Evolutionary conservation across 345 rosid species (phyloP).

Genomic region (Dimocarpus longan): DNA sequence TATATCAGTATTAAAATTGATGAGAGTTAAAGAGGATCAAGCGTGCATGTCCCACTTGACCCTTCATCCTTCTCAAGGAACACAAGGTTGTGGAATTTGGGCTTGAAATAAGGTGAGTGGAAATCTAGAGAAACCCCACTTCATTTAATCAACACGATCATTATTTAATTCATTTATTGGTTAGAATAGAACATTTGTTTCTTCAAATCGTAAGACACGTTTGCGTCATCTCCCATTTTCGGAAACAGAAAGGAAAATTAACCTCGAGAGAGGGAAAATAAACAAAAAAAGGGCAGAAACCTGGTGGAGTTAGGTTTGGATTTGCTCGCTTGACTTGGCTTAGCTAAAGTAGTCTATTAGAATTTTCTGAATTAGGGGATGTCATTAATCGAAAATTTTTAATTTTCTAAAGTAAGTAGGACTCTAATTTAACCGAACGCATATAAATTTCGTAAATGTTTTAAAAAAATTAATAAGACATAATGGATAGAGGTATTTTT

Average conservation of each 20-base stretch:
- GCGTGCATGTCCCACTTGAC: slow-evolving; percentile 48
- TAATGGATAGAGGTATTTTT: too few species aligned
- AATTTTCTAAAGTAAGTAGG: too few species aligned
- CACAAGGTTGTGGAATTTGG: slow-evolving; percentile 32
- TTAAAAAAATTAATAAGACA: too few species aligned
- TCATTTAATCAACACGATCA: slow-evolving; percentile 11
- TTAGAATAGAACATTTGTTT: neutral
- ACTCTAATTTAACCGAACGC: too few species aligned
- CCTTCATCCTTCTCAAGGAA: slow-evolving; percentile 63
- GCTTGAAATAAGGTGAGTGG: slow-evolving; percentile 53
- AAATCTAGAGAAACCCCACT: slow-evolving; percentile 71
- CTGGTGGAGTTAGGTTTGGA: neutral
- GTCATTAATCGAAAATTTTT: neutral
- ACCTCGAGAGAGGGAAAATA: neutral
- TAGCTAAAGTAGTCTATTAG: neutral
- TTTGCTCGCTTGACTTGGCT: slow-evolving; percentile 6
- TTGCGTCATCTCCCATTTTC: slow-evolving; percentile 12
- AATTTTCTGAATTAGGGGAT: neutral
- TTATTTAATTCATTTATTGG: neutral
- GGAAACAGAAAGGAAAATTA: neutral
- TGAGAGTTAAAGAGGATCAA: slow-evolving; percentile 19
- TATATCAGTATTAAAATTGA: slow-evolving; percentile 46
- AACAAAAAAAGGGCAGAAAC: neutral
- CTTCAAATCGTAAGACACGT: neutral
- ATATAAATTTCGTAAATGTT: too few species aligned